Evolutionary conservation across 805 yeast genomes (phyloP).

Genomic region (Novakomyces olei): DNA sequence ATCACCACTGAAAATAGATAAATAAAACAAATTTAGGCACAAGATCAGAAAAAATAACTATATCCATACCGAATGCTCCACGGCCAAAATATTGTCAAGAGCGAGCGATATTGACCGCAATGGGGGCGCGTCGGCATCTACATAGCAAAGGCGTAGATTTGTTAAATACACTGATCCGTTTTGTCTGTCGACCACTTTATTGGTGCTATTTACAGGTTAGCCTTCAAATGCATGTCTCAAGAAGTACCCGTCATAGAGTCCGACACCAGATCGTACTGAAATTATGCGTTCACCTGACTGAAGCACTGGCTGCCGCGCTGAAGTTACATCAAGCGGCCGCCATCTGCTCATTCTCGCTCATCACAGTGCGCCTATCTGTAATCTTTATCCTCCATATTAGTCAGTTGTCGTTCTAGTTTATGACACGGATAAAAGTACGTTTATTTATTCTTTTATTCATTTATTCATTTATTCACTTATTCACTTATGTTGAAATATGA

Average conservation of each 20-base stretch:
- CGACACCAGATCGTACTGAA: slow-evolving; percentile 33
- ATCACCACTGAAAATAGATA: slow-evolving; percentile 29
- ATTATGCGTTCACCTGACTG: slow-evolving; percentile 27
- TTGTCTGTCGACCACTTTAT: slow-evolving; percentile 40
- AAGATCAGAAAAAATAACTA: too few relatives aligned
- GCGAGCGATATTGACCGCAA: too few relatives aligned
- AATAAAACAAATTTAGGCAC: slow-evolving; percentile 18
- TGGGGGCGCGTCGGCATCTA: too few relatives aligned
- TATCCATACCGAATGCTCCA: too few relatives aligned
- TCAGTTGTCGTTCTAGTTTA: too few relatives aligned
- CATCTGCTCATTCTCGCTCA: slow-evolving; percentile 13
- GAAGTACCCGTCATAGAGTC: slow-evolving; percentile 43
- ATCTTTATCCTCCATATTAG: too few relatives aligned
- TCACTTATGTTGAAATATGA: too few relatives aligned
- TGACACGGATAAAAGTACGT: too few relatives aligned
- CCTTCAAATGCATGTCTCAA: not conserved
- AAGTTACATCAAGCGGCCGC: slow-evolving; percentile 15
- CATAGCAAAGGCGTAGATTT: slow-evolving; percentile 44
- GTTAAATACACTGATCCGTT: slow-evolving; percentile 65
- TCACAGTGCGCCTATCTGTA: too few relatives aligned
- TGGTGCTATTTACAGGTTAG: slow-evolving; percentile 20
- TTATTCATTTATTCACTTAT: too few relatives aligned
- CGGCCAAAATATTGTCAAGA: too few relatives aligned
- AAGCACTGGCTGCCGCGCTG: slow-evolving; percentile 16
- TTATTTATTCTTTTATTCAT: too few relatives aligned